These are phyloP conservation scores for Scenedesmus sp. DNA, from an alignment of 163 green algal genomes.

Conservation along the genomic window DNA sequence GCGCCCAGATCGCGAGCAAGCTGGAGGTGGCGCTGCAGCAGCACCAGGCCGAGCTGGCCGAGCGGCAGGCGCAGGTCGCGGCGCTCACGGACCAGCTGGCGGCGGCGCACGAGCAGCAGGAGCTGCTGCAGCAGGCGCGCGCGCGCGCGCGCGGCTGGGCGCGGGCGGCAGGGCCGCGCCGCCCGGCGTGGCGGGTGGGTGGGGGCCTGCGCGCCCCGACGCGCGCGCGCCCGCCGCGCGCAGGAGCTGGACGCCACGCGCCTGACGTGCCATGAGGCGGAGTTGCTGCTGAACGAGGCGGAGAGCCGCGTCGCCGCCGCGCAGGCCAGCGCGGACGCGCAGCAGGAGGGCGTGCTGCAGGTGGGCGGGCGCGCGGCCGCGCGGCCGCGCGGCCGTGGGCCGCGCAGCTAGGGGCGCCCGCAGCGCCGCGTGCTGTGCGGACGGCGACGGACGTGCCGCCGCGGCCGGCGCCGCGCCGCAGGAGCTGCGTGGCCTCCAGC, in stretches of 20 bases:
- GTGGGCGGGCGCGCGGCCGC: neutral
- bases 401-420: neutral
- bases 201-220: neutral
- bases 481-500: slow-evolving; percentile 23
- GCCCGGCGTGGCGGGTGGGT: neutral
- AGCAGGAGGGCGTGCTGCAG: slow-evolving; percentile 34
- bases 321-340: neutral
- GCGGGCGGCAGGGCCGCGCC: neutral
- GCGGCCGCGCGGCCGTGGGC: too few relatives aligned
- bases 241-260: slow-evolving; percentile 16
- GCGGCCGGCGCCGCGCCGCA: neutral
- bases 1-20: slow-evolving; percentile 45
- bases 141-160: neutral
- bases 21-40: slow-evolving; percentile 46
- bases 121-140: slow-evolving; percentile 36
- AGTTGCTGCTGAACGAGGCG: slow-evolving; percentile 30
- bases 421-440: neutral
- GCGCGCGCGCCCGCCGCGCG: neutral
- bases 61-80: slow-evolving; percentile 27
- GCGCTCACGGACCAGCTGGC: slow-evolving; percentile 34
- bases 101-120: slow-evolving; percentile 28
- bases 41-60: slow-evolving; percentile 45
- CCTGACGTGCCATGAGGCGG: slow-evolving; percentile 21
- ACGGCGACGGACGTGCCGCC: neutral
- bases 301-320: slow-evolving; percentile 16